Conservation (phyloP, 202 grass and related monocot species). For the Panicum virgatum region DNA sequence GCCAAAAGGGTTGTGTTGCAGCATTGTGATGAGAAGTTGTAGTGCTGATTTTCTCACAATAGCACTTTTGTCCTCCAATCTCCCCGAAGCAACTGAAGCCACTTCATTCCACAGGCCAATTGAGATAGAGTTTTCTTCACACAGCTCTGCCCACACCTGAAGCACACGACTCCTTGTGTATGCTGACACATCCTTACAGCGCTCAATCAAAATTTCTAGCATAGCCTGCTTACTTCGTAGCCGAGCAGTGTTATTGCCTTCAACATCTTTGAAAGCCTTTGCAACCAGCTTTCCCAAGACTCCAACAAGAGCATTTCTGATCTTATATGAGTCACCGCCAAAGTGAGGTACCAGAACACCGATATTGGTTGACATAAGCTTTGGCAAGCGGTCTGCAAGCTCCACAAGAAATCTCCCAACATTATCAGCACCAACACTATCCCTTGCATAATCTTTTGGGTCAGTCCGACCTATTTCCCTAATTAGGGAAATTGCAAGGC, state of each 20-base stretch:
- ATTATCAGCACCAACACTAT: slow-evolving; percentile 80
- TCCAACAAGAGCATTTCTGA: slow-evolving; percentile 95
- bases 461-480: slow-evolving; percentile 88
- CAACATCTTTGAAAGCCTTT: slow-evolving; percentile 84
- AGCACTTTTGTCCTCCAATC: slow-evolving; percentile 95
- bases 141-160: slow-evolving; percentile 95
- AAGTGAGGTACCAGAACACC: slow-evolving; percentile 93
- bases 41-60: slow-evolving; percentile 95
- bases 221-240: slow-evolving; percentile 90
- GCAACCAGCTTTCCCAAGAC: slow-evolving; percentile 85
- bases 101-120: slow-evolving; percentile 99
- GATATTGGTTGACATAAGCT: slow-evolving; percentile 87
- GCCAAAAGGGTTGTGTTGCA: slow-evolving; percentile 97
- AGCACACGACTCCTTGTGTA: slow-evolving; percentile 94
- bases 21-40: slow-evolving; percentile 83
- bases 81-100: slow-evolving; percentile 73
- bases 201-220: slow-evolving; percentile 89
- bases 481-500: slow-evolving; percentile 71
- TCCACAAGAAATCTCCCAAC: slow-evolving; percentile 88
- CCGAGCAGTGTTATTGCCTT: slow-evolving; percentile 70
- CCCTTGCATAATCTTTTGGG: slow-evolving; percentile 85
- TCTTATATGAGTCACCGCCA: slow-evolving; percentile 96
- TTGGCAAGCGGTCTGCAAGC: slow-evolving; percentile 73
- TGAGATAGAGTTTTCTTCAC: slow-evolving; percentile 85
- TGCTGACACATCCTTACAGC: slow-evolving; percentile 90